Percentiles rank a stretch among this genome's conserved stretches.
phyloP scores from a whole-genome alignment of 2,329 filamentous ascomycete genomes.

The Aureobasidium sp. region DNA sequence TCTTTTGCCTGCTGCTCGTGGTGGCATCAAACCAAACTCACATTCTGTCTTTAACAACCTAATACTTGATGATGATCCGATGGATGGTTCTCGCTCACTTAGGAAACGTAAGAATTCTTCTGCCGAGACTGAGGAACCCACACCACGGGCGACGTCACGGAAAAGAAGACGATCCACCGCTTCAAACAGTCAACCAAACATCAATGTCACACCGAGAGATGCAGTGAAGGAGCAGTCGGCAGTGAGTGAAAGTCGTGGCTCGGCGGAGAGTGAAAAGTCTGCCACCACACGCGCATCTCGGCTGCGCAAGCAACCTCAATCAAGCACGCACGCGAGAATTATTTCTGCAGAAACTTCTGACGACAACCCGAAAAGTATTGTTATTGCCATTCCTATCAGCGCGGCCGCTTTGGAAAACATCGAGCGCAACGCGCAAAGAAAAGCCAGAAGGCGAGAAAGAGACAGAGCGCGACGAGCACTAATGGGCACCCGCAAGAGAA shows the following conservation, averaged over 20 bases:
- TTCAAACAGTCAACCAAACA: slow-evolving; percentile 27
- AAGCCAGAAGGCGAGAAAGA: slow-evolving; percentile 42
- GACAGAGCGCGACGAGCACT: slow-evolving; percentile 33
- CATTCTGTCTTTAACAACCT: slow-evolving; percentile 72
- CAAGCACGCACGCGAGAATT: slow-evolving; percentile 36
- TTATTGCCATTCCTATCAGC: slow-evolving; percentile 43
- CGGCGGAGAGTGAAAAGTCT: slow-evolving; percentile 25
- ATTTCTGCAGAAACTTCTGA: slow-evolving; percentile 26
- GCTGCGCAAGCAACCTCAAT: slow-evolving; percentile 52
- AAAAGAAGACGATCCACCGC: slow-evolving; percentile 37
- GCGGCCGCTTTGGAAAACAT: slow-evolving; percentile 31
- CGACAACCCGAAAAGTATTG: slow-evolving; percentile 38
- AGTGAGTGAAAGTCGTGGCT: slow-evolving; percentile 16
- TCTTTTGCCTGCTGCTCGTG: slow-evolving; percentile 61
- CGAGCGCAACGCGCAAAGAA: slow-evolving; percentile 43
- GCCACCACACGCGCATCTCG: slow-evolving; percentile 26
- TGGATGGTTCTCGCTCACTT: slow-evolving; percentile 69
- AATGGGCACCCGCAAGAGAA: slow-evolving; percentile 21
- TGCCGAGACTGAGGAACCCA: slow-evolving; percentile 48
- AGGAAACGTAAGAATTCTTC: slow-evolving; percentile 81
- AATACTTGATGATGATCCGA: slow-evolving; percentile 63
- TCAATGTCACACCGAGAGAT: slow-evolving; percentile 18
- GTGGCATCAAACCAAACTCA: slow-evolving; percentile 58
- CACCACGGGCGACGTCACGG: slow-evolving; percentile 31
- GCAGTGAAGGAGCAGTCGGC: slow-evolving; percentile 19